Evolutionary conservation across 2,329 filamentous ascomycete species (phyloP).

Genomic region (Lojkania enalia): DNA sequence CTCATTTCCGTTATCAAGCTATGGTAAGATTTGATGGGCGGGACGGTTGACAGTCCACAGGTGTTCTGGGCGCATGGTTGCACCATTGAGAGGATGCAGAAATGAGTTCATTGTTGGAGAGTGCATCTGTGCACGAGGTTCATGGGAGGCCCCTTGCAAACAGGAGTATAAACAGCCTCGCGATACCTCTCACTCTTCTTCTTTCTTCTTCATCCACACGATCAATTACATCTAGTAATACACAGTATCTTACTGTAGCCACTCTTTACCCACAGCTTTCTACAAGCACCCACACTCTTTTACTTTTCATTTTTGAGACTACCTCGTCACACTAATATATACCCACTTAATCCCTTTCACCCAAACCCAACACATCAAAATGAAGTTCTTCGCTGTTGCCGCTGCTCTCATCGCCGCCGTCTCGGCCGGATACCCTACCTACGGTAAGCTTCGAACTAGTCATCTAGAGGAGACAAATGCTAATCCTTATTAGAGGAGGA

Average conservation of each 20-base stretch:
- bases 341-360: slow-evolving; percentile 1
- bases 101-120: background rate
- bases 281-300: slow-evolving; percentile 19
- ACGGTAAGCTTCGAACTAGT: slow-evolving; percentile 8
- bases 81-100: background rate
- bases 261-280: slow-evolving; percentile 26
- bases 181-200: slow-evolving; percentile 1
- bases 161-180: slow-evolving; percentile 15
- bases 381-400: slow-evolving; percentile 39
- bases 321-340: slow-evolving; percentile 1
- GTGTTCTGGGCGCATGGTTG: too few species aligned
- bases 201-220: slow-evolving; percentile 19
- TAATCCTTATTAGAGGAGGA: slow-evolving; percentile 10
- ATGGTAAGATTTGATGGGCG: background rate
- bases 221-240: slow-evolving; percentile 21
- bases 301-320: slow-evolving; percentile 1
- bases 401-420: slow-evolving; percentile 30
- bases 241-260: slow-evolving; percentile 35
- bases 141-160: background rate
- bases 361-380: slow-evolving; percentile 20
- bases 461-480: background rate
- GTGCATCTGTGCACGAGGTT: slow-evolving; percentile 7
- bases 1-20: slow-evolving; percentile 1
- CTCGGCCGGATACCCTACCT: slow-evolving; percentile 22
- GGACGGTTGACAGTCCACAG: background rate